Evolutionary conservation across 2,329 filamentous ascomycete genomes (phyloP), one percentile per base, ranked within the genome.

Genomic region (Diaporthe ampelina): DNA sequence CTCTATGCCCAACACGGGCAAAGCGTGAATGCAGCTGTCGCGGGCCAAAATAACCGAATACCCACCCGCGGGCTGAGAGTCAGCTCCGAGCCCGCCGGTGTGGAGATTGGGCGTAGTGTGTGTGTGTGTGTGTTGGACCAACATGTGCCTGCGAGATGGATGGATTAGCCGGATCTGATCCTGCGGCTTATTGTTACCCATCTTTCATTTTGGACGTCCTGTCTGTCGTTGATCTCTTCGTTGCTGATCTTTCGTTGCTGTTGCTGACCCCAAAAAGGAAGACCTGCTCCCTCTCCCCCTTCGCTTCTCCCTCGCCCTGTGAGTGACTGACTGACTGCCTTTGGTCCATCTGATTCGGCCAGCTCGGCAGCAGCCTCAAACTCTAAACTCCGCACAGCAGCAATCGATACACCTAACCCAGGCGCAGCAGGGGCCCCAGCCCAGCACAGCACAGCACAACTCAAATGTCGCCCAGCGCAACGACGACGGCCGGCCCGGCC

Each of bases 331-430:
- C 37, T 40, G 29, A 26, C 24, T 58, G 32, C 29, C 29, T 26
- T 17, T n/a, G 4, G 37, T 40, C 40, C 17, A 11, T 43, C 69
- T 43, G 40, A 52, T 61, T 40, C 69, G 57, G 57, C n/a, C 58
- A 61, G 56, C 57, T 61, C 69, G 69, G 56, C 56, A 52, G 43
- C 43, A 45, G 63, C 43, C 57, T 71, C 69, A 26, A 71, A 71
- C 69, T 61, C 57, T 71, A 61, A 40, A 52, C 45, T 50, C 56
- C 43, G 56, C n/a, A n/a, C 68, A 29, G 37, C 37, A 40, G 37
- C 37, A 13, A 40, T 40, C 37, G 37, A 40, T 11, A 37, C 10
- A 40, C 37, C 29, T 32, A 32, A 40, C 37, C 37, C 11, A 40
- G 37, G 37, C 10, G 37, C 37, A 40, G 37, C 29, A 32, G 29